A percentile compares a stretch with the other conserved stretches of the same genome.
Evolutionary conservation across 2,329 filamentous ascomycete genomes (phyloP).

Genomic region (Pyrenochaeta sp.): DNA sequence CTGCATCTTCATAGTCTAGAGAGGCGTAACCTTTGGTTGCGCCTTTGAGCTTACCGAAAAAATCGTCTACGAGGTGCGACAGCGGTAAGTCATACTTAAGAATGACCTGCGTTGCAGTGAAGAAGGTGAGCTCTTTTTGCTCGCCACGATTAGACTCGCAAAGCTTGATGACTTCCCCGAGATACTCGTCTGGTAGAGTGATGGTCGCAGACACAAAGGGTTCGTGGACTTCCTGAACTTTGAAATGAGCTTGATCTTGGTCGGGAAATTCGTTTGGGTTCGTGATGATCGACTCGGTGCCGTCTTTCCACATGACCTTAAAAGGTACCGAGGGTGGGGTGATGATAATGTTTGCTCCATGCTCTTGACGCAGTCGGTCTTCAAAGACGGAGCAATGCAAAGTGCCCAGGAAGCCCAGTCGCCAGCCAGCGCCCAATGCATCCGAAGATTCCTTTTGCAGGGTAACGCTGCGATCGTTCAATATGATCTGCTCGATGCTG

Average conservation of each 20-base stretch:
- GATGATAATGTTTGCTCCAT: conserved; percentile 94
- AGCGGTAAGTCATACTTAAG: conserved; percentile 90
- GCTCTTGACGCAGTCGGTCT: conserved; percentile 91
- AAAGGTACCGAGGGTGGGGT: conserved; percentile 95
- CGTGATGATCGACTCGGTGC: conserved; percentile 78
- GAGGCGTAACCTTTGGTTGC: conserved; percentile 94
- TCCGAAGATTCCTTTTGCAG: conserved; percentile 94
- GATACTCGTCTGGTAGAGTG: conserved; percentile 90
- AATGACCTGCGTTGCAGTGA: conserved; percentile 91
- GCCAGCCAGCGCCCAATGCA: conserved; percentile 91
- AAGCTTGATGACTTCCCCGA: conserved; percentile 93
- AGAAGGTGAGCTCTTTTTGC: conserved; percentile 89
- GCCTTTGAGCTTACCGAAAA: conserved; percentile 96
- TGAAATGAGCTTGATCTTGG: conserved; percentile 62
- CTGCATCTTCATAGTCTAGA: conserved; percentile 95
- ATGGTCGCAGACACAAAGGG: conserved; percentile 84
- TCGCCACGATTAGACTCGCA: conserved; percentile 89
- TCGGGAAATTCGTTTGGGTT: conserved; percentile 92
- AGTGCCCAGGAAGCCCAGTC: conserved; percentile 93
- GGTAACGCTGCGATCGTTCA: conserved; percentile 95
- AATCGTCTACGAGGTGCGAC: conserved; percentile 90
- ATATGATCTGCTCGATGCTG: conserved; percentile 89
- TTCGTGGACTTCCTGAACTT: conserved; percentile 71
- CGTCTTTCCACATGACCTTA: conserved; percentile 80
- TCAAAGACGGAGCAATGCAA: conserved; percentile 99